Evolutionary conservation across 768 basidiomycete genomes (phyloP).

Genomic region (Collybiopsis confluens): DNA sequence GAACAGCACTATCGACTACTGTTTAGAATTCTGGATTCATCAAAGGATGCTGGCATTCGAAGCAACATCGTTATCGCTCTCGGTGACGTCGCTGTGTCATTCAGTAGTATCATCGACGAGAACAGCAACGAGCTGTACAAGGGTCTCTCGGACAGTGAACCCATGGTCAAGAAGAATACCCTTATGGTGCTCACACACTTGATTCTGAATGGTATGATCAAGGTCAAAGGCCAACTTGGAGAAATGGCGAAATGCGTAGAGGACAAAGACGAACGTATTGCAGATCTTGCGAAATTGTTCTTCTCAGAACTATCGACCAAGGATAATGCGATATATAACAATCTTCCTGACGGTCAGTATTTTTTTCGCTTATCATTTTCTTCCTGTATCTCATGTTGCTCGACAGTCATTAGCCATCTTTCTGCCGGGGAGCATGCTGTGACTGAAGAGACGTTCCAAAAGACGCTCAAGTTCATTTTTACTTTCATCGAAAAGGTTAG

Average conservation of each 20-base stretch:
- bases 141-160: conserved; percentile 81
- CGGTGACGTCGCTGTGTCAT: conserved; percentile 97
- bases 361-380: background rate
- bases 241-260: conserved; percentile 99
- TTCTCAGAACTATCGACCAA: conserved; percentile 95
- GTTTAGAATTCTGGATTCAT: conserved; percentile 92
- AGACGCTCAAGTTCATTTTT: conserved; percentile 93
- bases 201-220: conserved; percentile 98
- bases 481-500: conserved; percentile 92
- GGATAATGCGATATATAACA: conserved; percentile 99
- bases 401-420: conserved; percentile 86
- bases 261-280: conserved; percentile 81
- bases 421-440: conserved; percentile 89
- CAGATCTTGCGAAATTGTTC: conserved; percentile 96
- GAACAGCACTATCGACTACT: conserved; percentile 83
- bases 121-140: conserved; percentile 94
- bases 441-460: conserved; percentile 88
- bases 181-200: conserved; percentile 97
- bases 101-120: conserved; percentile 95
- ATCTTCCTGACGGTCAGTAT: conserved; percentile 83
- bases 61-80: conserved; percentile 97
- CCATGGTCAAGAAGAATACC: conserved; percentile 97
- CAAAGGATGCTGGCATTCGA: conserved; percentile 83
- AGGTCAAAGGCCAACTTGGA: conserved; percentile 97
- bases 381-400: conserved; percentile 3